Evolutionary conservation across 2,329 filamentous ascomycete species (phyloP).

Genomic region (Colletotrichum euphorbiae): DNA sequence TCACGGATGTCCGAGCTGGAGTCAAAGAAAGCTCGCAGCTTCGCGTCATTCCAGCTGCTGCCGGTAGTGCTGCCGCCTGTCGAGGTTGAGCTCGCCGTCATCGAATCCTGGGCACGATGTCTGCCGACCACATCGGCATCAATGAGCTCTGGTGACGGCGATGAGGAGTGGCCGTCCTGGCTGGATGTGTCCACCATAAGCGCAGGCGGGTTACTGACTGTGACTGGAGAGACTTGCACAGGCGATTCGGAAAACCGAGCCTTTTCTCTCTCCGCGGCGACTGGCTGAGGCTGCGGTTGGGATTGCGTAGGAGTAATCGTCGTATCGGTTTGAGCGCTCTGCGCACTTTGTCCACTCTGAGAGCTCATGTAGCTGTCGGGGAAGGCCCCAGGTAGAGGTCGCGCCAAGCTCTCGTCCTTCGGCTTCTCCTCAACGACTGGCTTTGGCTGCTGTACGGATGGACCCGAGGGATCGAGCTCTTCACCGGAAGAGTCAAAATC

Average conservation of each 20-base stretch:
- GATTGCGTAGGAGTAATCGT: slow-evolving; percentile 44
- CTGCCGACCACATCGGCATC: slow-evolving; percentile 57
- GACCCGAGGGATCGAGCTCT: slow-evolving; percentile 47
- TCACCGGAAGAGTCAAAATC: slow-evolving; percentile 73
- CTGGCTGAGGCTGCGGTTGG: slow-evolving; percentile 14
- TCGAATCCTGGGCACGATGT: slow-evolving; percentile 58
- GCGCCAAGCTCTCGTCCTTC: slow-evolving; percentile 42
- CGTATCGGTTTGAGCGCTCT: slow-evolving; percentile 46
- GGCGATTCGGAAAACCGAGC: slow-evolving; percentile 76
- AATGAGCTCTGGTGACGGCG: slow-evolving; percentile 72
- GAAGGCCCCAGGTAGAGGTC: slow-evolving; percentile 55
- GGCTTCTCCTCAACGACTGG: slow-evolving; percentile 40
- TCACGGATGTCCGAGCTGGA: slow-evolving; percentile 90
- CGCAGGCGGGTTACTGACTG: slow-evolving; percentile 68
- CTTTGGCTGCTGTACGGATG: slow-evolving; percentile 46
- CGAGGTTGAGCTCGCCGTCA: slow-evolving; percentile 63
- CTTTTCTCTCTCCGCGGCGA: slow-evolving; percentile 22
- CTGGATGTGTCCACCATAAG: slow-evolving; percentile 79
- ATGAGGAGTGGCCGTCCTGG: slow-evolving; percentile 74
- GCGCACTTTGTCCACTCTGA: slow-evolving; percentile 42
- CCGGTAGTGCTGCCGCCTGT: slow-evolving; percentile 57
- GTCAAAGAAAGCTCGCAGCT: slow-evolving; percentile 89
- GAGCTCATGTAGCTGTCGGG: slow-evolving; percentile 54
- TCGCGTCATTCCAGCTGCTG: slow-evolving; percentile 86
- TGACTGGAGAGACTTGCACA: slow-evolving; percentile 70